Conservation (phyloP, 257 asterid genomes). For the Solanum virginianum region DNA sequence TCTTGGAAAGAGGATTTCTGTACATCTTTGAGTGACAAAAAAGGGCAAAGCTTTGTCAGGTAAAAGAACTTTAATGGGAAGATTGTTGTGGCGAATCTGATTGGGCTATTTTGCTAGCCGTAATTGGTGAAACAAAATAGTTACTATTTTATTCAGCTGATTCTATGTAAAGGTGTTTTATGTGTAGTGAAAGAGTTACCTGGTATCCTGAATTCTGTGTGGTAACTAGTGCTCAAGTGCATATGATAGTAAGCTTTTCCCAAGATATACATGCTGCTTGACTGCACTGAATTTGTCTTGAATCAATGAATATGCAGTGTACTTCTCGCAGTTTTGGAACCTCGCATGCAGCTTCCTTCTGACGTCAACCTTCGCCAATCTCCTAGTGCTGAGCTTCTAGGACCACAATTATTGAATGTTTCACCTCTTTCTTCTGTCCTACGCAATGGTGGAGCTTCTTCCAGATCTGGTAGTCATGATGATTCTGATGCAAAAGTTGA, state of each 20-base stretch:
- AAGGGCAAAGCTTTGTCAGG: neutral
- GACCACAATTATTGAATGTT: slow-evolving; percentile 23
- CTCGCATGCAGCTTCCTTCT: slow-evolving; percentile 84
- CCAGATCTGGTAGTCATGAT: slow-evolving; percentile 43
- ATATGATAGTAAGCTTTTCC: neutral
- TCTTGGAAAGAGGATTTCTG: neutral
- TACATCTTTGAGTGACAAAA: neutral
- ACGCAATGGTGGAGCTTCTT: slow-evolving; percentile 32
- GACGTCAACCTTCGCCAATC: slow-evolving; percentile 53
- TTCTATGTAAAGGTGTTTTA: neutral
- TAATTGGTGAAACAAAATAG: neutral
- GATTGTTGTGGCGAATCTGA: neutral
- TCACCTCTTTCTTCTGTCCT: slow-evolving; percentile 27
- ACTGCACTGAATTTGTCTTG: slow-evolving; percentile 7
- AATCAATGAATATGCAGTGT: slow-evolving; percentile 53
- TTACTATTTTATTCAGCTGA: neutral
- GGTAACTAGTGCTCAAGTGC: neutral
- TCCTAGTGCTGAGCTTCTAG: slow-evolving; percentile 32
- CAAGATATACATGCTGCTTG: neutral
- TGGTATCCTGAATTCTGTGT: neutral
- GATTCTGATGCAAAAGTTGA: slow-evolving; percentile 40
- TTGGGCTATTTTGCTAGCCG: neutral
- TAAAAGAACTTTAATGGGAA: neutral
- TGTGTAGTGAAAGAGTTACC: neutral
- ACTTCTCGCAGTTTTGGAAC: slow-evolving; percentile 82